These are phyloP conservation scores for Magnusiomyces sp. DNA, from an alignment of 1,139 yeast species.

Conservation along the genomic window DNA sequence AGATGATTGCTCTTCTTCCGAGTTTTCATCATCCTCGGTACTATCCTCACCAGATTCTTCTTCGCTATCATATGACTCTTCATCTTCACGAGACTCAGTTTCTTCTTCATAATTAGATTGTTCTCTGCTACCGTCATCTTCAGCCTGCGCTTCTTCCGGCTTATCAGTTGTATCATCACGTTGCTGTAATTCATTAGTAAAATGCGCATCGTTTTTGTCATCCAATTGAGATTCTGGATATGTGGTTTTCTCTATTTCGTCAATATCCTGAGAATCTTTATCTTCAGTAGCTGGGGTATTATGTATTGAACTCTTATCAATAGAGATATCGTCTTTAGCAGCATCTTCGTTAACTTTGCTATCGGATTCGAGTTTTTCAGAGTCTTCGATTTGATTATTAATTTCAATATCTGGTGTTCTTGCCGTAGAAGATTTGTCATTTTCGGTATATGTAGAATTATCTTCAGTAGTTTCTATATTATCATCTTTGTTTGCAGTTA, in stretches of 20 bases:
- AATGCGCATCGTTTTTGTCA: too few species aligned
- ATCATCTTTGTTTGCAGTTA: not conserved
- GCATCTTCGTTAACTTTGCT: conserved; percentile 8
- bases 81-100: conserved; percentile 1
- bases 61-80: conserved; percentile 15
- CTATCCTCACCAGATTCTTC: conserved; percentile 20
- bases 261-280: too few species aligned
- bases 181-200: not conserved
- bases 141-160: conserved; percentile 2
- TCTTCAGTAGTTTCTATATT: not conserved
- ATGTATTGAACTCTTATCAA: too few species aligned
- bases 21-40: conserved; percentile 21
- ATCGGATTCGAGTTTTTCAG: conserved; percentile 8
- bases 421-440: not conserved
- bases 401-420: not conserved
- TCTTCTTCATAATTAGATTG: not conserved
- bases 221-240: too few species aligned
- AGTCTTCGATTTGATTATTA: not conserved
- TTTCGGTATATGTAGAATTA: not conserved
- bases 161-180: not conserved
- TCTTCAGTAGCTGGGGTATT: too few species aligned
- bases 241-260: too few species aligned
- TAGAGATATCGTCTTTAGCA: conserved; percentile 11
- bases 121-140: conserved; percentile 12
- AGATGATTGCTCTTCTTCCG: conserved; percentile 16